These are phyloP conservation scores for Verticillium albo-atrum DNA, from an alignment of 2,329 filamentous ascomycete genomes.

Conservation along the genomic window DNA sequence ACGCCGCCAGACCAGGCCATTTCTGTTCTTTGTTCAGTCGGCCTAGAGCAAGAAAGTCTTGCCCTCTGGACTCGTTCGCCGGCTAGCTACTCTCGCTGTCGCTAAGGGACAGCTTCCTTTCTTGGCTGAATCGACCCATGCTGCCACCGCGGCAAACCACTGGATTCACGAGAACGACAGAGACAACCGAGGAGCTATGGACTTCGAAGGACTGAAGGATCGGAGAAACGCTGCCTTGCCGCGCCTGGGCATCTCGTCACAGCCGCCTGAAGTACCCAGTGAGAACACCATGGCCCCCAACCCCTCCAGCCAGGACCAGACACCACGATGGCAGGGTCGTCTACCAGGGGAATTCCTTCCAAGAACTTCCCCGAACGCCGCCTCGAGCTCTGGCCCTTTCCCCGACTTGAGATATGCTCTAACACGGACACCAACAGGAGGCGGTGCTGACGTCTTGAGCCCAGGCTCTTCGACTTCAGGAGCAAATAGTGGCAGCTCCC, in stretches of 20 bases:
- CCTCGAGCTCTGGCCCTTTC: slow-evolving; percentile 25
- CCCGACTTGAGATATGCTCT: slow-evolving; percentile 11
- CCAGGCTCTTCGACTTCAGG: slow-evolving; percentile 58
- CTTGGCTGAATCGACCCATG: neutral
- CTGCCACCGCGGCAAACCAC: neutral
- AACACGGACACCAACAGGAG: slow-evolving; percentile 27
- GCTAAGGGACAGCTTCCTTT: neutral
- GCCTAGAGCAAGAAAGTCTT: too few relatives aligned
- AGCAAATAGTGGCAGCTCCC: slow-evolving; percentile 55
- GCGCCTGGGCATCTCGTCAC: neutral
- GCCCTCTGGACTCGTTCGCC: too few relatives aligned
- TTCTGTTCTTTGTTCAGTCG: too few relatives aligned
- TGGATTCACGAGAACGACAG: neutral
- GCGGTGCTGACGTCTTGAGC: slow-evolving; percentile 55
- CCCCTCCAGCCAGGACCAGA: neutral
- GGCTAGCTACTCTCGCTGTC: too few relatives aligned
- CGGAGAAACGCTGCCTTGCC: neutral
- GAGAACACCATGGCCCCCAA: neutral
- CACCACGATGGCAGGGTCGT: neutral
- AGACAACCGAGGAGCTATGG: neutral
- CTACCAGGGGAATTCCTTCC: slow-evolving; percentile 17
- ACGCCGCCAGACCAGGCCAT: neutral
- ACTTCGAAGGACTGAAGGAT: neutral
- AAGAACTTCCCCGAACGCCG: slow-evolving; percentile 15
- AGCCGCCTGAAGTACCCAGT: neutral